These are phyloP conservation scores for Globisporangium rhizosaccharum DNA, from an alignment of 352 stramenopile species.

Conservation along the genomic window DNA sequence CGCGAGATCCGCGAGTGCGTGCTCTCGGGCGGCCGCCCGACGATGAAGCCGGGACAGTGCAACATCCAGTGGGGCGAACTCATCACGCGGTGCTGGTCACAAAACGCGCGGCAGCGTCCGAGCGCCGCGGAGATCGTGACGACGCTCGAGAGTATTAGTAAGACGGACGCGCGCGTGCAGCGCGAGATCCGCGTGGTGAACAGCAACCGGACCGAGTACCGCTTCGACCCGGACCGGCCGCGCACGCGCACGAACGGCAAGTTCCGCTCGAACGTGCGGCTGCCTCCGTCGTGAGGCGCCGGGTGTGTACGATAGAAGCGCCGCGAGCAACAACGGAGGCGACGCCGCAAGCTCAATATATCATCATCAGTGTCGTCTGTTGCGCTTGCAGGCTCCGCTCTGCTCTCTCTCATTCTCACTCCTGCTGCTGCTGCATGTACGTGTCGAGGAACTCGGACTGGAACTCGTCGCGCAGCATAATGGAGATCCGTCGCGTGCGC, in stretches of 20 bases:
- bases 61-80: conserved; percentile 84
- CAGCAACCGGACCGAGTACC: conserved; percentile 77
- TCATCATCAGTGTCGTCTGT: neutral
- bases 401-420: conserved; percentile 33
- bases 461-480: conserved; percentile 75
- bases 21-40: conserved; percentile 61
- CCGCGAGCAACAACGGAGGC: too few relatives aligned
- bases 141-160: conserved; percentile 73
- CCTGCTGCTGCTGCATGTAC: neutral
- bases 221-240: conserved; percentile 52
- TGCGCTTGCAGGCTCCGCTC: conserved; percentile 9
- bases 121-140: conserved; percentile 79
- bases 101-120: conserved; percentile 62
- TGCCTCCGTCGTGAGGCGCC: conserved; percentile 21
- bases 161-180: conserved; percentile 62
- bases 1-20: conserved; percentile 74
- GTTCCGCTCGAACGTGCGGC: conserved; percentile 68
- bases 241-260: conserved; percentile 38
- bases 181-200: conserved; percentile 64
- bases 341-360: conserved; percentile 2
- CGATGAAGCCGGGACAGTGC: conserved; percentile 71
- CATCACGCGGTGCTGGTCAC: conserved; percentile 80
- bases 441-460: conserved; percentile 7
- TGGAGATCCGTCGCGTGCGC: conserved; percentile 70
- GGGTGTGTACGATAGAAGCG: conserved; percentile 16